These are phyloP conservation scores for Chaetoceros tenuissimus DNA, from an alignment of 108 stramenopile genomes.

Conservation along the genomic window DNA sequence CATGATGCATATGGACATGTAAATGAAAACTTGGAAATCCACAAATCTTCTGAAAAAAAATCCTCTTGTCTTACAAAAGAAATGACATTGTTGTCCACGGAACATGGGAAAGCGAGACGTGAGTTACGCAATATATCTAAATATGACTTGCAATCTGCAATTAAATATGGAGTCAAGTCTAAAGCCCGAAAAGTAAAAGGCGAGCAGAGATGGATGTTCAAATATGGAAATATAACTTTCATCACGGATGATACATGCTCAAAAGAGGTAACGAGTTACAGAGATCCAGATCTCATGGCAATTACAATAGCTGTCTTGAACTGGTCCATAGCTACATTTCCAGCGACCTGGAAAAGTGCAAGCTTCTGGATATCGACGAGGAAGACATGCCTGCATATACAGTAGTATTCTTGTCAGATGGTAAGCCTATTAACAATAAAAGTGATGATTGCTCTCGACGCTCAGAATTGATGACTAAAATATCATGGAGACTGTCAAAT, in stretches of 20 bases:
- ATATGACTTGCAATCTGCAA: slow-evolving; percentile 36
- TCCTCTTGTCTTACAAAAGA: slow-evolving; percentile 34
- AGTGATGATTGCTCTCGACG: no score
- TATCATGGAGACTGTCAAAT: no score
- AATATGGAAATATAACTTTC: slow-evolving; percentile 40
- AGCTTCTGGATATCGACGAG: no score
- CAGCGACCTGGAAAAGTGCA: no score
- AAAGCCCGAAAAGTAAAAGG: no score
- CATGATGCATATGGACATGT: no score
- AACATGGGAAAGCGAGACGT: slow-evolving; percentile 41
- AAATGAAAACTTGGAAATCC: no score
- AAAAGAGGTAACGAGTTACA: slow-evolving; percentile 41
- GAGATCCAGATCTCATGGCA: slow-evolving; percentile 32
- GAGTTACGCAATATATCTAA: slow-evolving; percentile 47
- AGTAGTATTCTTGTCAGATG: no score
- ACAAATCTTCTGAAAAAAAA: no score
- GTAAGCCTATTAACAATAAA: no score
- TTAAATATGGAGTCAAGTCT: slow-evolving; percentile 39
- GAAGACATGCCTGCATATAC: no score
- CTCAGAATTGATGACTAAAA: no score
- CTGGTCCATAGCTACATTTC: slow-evolving; percentile 20
- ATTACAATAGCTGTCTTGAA: slow-evolving; percentile 27
- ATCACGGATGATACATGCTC: slow-evolving; percentile 25
- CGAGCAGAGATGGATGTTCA: slow-evolving; percentile 34
- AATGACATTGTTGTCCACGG: slow-evolving; percentile 41